Evolutionary conservation across 1,284 basidiomycete species (phyloP).

Genomic region (Fomitiporia mediterranea): DNA sequence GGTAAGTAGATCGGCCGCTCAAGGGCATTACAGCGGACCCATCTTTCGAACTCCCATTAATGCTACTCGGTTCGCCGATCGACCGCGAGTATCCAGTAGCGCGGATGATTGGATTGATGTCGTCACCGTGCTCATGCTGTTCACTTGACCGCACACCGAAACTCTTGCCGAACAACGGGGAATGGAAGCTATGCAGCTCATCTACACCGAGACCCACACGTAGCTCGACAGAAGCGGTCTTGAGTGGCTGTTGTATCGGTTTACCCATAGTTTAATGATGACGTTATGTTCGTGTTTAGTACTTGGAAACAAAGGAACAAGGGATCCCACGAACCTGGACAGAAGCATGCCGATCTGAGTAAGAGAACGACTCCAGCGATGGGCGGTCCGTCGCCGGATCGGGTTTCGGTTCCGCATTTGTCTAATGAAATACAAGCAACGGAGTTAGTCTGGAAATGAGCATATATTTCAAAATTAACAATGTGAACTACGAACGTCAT

Average conservation of each 20-base stretch:
- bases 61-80: neutral
- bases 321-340: slow-evolving; percentile 3
- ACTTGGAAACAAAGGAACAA: neutral
- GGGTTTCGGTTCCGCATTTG: neutral
- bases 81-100: neutral
- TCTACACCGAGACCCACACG: slow-evolving; percentile 10
- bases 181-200: slow-evolving; percentile 10
- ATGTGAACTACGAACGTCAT: no score
- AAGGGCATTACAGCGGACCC: neutral
- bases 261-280: neutral
- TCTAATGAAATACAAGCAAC: neutral
- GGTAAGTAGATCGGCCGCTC: neutral
- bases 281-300: neutral
- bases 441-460: neutral
- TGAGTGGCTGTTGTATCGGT: slow-evolving; percentile 9
- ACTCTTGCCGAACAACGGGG: slow-evolving; percentile 12
- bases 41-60: neutral
- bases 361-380: neutral
- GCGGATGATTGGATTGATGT: neutral
- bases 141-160: neutral
- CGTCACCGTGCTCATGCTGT: neutral
- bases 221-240: slow-evolving; percentile 17
- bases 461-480: neutral
- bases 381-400: neutral
- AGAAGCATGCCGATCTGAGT: slow-evolving; percentile 9